Conservation (phyloP, 1,139 yeast species). For the Suhomyces guaymorum region DNA sequence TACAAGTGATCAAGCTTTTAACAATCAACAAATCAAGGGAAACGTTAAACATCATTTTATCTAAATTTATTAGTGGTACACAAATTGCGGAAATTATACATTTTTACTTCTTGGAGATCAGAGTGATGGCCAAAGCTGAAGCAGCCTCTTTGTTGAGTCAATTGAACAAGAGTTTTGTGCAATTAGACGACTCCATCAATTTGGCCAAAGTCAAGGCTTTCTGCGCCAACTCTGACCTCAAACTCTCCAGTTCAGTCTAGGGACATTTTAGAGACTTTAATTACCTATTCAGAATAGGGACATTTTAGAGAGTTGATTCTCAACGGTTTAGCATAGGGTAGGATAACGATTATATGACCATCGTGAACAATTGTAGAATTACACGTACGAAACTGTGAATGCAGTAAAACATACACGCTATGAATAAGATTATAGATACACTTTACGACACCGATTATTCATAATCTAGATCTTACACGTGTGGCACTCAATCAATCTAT, state of each 20-base stretch:
- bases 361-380: not conserved
- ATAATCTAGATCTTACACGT: too few species aligned
- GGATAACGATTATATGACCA: slow-evolving; percentile 7
- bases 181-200: slow-evolving; percentile 23
- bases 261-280: slow-evolving; percentile 6
- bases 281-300: too few species aligned
- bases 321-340: slow-evolving; percentile 5
- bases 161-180: slow-evolving; percentile 20
- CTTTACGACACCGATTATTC: too few species aligned
- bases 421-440: too few species aligned
- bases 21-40: slow-evolving; percentile 26
- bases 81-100: slow-evolving; percentile 24
- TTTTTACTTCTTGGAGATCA: slow-evolving; percentile 33
- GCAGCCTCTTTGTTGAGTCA: slow-evolving; percentile 19
- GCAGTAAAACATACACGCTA: too few species aligned
- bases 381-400: too few species aligned
- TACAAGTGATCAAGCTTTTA: slow-evolving; percentile 30
- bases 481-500: too few species aligned
- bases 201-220: slow-evolving; percentile 16
- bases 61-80: slow-evolving; percentile 25
- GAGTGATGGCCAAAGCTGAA: slow-evolving; percentile 19
- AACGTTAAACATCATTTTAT: slow-evolving; percentile 30
- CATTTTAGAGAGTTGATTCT: too few species aligned
- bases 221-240: slow-evolving; percentile 8
- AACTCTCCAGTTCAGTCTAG: slow-evolving; percentile 6